Evolutionary conservation across 345 rosid species (phyloP), one percentile per base, ranked within the genome.

Genomic region (Mercurialis annua): DNA sequence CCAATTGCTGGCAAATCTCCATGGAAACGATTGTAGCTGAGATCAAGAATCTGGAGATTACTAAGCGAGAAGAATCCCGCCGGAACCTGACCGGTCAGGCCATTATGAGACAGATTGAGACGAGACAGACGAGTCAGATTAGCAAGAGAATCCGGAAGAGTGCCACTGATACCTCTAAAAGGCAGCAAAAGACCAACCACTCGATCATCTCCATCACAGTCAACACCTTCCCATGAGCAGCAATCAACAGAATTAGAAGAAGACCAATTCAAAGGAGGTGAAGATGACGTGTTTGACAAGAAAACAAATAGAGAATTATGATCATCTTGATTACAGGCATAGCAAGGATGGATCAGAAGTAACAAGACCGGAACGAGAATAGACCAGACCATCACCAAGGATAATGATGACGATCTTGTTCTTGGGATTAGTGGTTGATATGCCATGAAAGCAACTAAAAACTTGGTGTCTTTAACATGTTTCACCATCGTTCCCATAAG

Each of bases 211-310:
- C 33, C 64, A 57, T 75, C 86, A 62, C 97, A 90, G 1, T 3
- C 10, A 36, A 93, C 71, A 27, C 97, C 98, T 71, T 88, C 97
- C 97, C 97, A 93, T 24, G n/a, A n/a, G 42, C 78, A 75, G 70
- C 98, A 93, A 72, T 96, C 89, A 54, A 82, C 87, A 61, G 57
- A 65, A 10, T 75, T 88, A 61, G 57, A 65, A 10, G 76, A 34
- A 14, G 80, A 15, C 62, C 87, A 81, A 87, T 85, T 84, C 66
- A 84, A 71, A 73, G 87, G 76, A 21, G 76, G 44, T 27, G 81
- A 56, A 5, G 51, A 57, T 43, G 89, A 78, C 52, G 81, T 49
- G 69, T 78, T 72, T 62, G 64, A 38, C 46, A 56, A 76, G 73
- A 92, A 90, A 30, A 65, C 64, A 69, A 70, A 65, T 53, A 93